Conservation (phyloP, 2,329 filamentous ascomycete species). For the Ascochyta clinopodiicola region DNA sequence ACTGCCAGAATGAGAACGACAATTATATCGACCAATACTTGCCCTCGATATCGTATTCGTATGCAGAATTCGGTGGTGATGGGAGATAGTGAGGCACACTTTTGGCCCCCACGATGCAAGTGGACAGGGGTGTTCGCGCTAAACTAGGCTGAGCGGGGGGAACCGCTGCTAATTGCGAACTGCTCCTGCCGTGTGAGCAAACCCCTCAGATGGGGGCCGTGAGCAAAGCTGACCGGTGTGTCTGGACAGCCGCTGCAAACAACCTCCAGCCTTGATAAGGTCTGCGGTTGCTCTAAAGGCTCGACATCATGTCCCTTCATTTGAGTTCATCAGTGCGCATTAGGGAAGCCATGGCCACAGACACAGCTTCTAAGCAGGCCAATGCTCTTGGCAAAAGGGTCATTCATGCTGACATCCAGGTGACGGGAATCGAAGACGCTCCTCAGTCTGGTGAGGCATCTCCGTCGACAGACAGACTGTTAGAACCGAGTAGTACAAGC, state of each 20-base stretch:
- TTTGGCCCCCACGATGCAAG: constrained; percentile 29
- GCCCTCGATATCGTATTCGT: not conserved
- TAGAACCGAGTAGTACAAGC: constrained; percentile 8
- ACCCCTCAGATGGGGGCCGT: constrained; percentile 33
- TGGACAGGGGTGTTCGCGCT: constrained; percentile 4
- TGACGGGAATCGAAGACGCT: constrained; percentile 30
- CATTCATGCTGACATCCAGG: constrained; percentile 35
- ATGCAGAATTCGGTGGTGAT: not conserved
- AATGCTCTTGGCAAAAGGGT: constrained; percentile 29
- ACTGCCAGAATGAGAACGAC: not conserved
- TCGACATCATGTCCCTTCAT: constrained; percentile 21
- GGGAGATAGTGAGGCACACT: constrained; percentile 8
- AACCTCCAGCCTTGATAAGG: constrained; percentile 18
- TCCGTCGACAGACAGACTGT: constrained; percentile 1
- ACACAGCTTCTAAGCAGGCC: constrained; percentile 21
- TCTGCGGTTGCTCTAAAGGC: constrained; percentile 6
- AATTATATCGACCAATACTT: not conserved
- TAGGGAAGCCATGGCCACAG: constrained; percentile 24
- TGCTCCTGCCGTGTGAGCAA: constrained; percentile 5
- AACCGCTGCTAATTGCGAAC: constrained; percentile 16
- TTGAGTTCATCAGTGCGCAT: constrained; percentile 8
- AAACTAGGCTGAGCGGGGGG: constrained; percentile 10
- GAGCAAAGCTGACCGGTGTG: constrained; percentile 18
- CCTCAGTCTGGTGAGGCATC: not conserved
- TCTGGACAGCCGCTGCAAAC: constrained; percentile 27